These are phyloP conservation scores for Trifolium pratense DNA, from an alignment of 306 rosid genomes.

Conservation along the genomic window DNA sequence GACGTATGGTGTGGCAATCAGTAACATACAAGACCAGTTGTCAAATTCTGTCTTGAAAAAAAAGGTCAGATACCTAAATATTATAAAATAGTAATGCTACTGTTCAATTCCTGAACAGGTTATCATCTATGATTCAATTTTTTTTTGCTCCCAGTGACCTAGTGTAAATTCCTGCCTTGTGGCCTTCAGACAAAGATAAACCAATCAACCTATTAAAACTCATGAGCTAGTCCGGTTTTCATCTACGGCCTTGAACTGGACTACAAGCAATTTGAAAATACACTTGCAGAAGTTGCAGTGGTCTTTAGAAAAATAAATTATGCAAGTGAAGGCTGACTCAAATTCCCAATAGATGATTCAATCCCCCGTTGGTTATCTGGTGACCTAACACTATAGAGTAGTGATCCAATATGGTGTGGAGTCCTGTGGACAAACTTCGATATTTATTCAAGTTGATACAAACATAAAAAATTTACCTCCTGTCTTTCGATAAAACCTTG, in stretches of 20 bases:
- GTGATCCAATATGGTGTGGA: slow-evolving; percentile 24
- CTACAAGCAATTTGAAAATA: slow-evolving; percentile 17
- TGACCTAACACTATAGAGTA: slow-evolving; percentile 23
- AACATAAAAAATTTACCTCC: slow-evolving; percentile 61
- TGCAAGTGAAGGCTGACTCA: slow-evolving; percentile 33
- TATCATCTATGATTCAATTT: slow-evolving; percentile 14
- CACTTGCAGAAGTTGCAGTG: background rate
- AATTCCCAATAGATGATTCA: slow-evolving; percentile 30
- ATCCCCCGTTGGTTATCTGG: background rate
- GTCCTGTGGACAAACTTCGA: slow-evolving; percentile 33
- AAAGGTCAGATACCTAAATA: background rate
- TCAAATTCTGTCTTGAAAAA: slow-evolving; percentile 12
- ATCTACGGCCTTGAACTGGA: slow-evolving; percentile 21
- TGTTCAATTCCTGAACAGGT: slow-evolving; percentile 21
- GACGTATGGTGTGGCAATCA: too few species aligned
- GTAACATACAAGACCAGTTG: slow-evolving; percentile 1
- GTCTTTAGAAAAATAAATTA: slow-evolving; percentile 24
- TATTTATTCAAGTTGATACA: slow-evolving; percentile 27
- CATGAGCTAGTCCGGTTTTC: slow-evolving; percentile 29
- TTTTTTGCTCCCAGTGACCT: background rate
- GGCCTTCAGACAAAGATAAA: slow-evolving; percentile 29
- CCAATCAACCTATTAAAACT: slow-evolving; percentile 23
- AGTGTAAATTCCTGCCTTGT: slow-evolving; percentile 5
- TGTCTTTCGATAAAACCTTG: slow-evolving; percentile 91
- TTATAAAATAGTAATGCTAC: background rate